Percentiles rank a stretch among this genome's conserved stretches.
Evolutionary conservation across 2,329 filamentous ascomycete genomes (phyloP).

Genomic region (Colletotrichum musicola): DNA sequence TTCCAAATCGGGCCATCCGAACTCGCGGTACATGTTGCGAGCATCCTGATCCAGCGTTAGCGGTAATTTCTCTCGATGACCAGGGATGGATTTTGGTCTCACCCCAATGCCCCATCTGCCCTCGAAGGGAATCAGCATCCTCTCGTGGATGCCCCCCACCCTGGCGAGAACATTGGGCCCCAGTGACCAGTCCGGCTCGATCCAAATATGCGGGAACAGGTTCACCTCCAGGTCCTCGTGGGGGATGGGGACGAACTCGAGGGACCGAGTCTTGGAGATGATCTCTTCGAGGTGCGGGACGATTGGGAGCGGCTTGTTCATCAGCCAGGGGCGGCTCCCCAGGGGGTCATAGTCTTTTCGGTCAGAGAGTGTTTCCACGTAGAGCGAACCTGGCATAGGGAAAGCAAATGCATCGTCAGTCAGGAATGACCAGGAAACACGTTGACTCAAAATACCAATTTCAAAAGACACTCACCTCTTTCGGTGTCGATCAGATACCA

Average conservation of each 20-base stretch:
- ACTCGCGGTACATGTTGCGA: slow-evolving; percentile 4
- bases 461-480: neutral
- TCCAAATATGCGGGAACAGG: slow-evolving; percentile 9
- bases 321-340: neutral
- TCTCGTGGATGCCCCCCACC: neutral
- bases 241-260: slow-evolving; percentile 18
- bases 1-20: slow-evolving; percentile 7
- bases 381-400: neutral
- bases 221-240: slow-evolving; percentile 9
- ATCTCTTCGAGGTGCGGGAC: slow-evolving; percentile 6
- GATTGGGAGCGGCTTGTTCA: neutral
- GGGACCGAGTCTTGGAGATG: neutral
- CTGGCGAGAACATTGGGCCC: neutral
- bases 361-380: neutral
- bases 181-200: slow-evolving; percentile 16
- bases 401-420: neutral
- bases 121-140: neutral
- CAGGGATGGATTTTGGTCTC: neutral
- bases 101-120: slow-evolving; percentile 1
- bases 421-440: no score
- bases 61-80: neutral
- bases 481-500: slow-evolving; percentile 12
- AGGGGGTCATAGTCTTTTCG: neutral
- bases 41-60: neutral
- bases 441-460: neutral